Evolutionary conservation across 768 basidiomycete genomes (phyloP).

Genomic region (Termitomyces heimii): DNA sequence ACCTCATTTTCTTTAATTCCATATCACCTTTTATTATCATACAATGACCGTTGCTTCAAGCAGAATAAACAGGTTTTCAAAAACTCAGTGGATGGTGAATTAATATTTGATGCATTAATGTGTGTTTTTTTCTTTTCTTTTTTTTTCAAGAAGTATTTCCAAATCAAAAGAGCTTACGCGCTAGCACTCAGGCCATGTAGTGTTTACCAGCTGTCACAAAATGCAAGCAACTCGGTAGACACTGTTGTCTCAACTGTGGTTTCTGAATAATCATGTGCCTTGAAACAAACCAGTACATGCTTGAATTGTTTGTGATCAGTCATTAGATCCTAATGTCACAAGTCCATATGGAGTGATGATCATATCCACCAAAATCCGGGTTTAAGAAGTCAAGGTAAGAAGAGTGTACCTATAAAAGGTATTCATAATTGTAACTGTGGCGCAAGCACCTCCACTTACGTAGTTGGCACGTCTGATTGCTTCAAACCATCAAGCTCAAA

Average conservation of each 20-base stretch:
- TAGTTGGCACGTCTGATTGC: conserved; percentile 28
- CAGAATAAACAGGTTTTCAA: too few relatives aligned
- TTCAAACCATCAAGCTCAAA: conserved; percentile 27
- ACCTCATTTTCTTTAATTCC: too few relatives aligned
- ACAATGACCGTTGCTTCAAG: too few relatives aligned
- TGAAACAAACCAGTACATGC: neutral
- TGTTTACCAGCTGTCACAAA: neutral
- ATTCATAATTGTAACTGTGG: neutral
- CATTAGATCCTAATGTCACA: neutral
- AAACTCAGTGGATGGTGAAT: too few relatives aligned
- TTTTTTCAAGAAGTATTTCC: too few relatives aligned
- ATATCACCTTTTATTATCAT: too few relatives aligned
- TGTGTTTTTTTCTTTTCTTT: too few relatives aligned
- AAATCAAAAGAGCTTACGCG: neutral
- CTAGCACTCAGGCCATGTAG: neutral
- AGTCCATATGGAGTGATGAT: neutral
- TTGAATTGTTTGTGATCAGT: neutral
- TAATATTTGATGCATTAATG: too few relatives aligned
- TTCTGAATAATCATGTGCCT: neutral
- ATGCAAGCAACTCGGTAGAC: neutral
- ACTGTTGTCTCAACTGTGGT: neutral
- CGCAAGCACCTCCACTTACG: conserved; percentile 18
- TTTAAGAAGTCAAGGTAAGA: neutral
- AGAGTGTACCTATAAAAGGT: neutral
- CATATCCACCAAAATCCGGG: neutral